Conservation (phyloP, 805 yeast genomes). For the Saturnispora bothae region DNA sequence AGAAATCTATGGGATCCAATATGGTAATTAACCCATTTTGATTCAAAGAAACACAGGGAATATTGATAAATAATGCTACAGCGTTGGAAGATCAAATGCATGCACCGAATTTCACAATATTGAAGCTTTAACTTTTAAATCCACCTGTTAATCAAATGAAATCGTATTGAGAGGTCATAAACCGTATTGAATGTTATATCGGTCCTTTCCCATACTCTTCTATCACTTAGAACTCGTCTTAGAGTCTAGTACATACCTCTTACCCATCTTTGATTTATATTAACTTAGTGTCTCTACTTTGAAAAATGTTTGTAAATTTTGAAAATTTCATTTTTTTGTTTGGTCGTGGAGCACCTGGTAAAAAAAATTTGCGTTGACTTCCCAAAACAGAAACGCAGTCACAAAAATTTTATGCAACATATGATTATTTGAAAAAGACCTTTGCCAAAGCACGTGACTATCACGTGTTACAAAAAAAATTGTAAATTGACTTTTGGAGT, state of each 20-base stretch:
- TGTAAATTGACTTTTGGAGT: no score
- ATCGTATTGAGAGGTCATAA: no score
- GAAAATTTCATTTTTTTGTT: background rate
- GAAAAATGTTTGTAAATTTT: background rate
- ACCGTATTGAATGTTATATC: no score
- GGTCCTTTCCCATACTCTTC: no score
- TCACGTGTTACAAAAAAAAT: background rate
- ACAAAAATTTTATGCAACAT: background rate
- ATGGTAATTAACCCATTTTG: no score
- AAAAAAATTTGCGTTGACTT: slow-evolving; percentile 1
- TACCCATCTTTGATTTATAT: slow-evolving; percentile 35
- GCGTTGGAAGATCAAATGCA: no score
- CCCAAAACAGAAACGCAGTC: slow-evolving; percentile 3
- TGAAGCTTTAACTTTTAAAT: no score
- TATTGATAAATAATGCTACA: no score
- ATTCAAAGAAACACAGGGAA: no score
- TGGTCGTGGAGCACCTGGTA: background rate
- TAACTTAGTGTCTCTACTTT: slow-evolving; percentile 2
- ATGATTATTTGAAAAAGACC: background rate
- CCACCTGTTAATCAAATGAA: no score
- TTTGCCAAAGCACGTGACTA: background rate
- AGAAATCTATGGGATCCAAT: no score
- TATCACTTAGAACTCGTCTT: background rate
- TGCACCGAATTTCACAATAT: no score
- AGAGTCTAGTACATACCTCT: slow-evolving; percentile 30